Evolutionary conservation across 805 yeast species (phyloP).

Genomic region (Hanseniaspora pseudoguilliermondii): DNA sequence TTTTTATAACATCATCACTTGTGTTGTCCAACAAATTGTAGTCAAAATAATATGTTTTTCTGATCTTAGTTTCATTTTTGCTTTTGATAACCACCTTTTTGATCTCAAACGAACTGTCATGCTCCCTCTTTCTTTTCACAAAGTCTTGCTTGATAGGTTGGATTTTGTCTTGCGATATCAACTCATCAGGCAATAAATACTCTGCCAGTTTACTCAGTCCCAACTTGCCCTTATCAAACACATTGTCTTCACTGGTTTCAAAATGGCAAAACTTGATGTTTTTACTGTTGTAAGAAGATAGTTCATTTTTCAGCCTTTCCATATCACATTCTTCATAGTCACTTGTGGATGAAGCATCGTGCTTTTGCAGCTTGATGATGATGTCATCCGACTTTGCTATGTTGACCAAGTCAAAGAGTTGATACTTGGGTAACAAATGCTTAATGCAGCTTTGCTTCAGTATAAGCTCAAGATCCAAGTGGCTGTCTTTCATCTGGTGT

Average conservation of each 20-base stretch:
- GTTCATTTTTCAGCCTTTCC: neutral
- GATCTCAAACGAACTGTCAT: neutral
- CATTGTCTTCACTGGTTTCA: neutral
- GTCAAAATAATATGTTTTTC: neutral
- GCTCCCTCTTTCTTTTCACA: neutral
- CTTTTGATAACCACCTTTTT: neutral
- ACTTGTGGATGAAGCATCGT: too few relatives aligned
- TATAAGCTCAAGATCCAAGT: neutral
- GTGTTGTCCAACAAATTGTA: neutral
- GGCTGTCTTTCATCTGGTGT: neutral
- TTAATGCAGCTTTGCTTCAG: neutral
- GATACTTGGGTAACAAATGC: slow-evolving; percentile 2
- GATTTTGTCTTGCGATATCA: neutral
- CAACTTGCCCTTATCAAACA: neutral
- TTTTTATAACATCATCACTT: neutral
- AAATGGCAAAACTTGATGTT: neutral
- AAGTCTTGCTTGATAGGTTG: neutral
- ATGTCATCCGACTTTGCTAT: neutral
- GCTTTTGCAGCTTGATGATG: neutral
- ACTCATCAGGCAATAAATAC: neutral
- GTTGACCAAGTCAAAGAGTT: neutral
- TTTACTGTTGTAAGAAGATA: neutral
- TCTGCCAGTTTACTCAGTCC: neutral
- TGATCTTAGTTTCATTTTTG: neutral
- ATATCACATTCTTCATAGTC: neutral